Conservation (phyloP, 768 basidiomycete species). For the Tricholoma saponaceum region DNA sequence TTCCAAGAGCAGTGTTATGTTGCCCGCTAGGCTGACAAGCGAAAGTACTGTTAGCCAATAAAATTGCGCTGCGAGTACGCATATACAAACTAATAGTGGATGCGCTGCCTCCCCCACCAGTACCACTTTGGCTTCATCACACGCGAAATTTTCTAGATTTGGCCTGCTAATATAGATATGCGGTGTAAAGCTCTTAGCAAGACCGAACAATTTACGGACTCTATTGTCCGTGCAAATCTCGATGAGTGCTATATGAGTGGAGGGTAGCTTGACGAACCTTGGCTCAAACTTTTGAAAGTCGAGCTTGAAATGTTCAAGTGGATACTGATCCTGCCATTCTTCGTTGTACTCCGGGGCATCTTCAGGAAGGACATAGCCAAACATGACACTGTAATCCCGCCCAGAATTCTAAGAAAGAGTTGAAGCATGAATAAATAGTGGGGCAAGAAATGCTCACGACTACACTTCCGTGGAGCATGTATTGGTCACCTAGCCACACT, state of each 20-base stretch:
- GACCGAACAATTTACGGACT: slow-evolving; percentile 28
- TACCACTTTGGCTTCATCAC: slow-evolving; percentile 41
- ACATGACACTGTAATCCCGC: slow-evolving; percentile 23
- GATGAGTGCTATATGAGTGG: background rate
- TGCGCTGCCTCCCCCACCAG: slow-evolving; percentile 63
- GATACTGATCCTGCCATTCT: slow-evolving; percentile 9
- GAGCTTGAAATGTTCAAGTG: slow-evolving; percentile 29
- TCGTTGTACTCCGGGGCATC: slow-evolving; percentile 16
- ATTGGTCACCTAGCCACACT: slow-evolving; percentile 28
- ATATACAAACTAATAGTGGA: slow-evolving; percentile 40
- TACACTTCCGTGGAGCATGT: slow-evolving; percentile 24
- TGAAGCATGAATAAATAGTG: slow-evolving; percentile 1
- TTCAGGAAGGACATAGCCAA: slow-evolving; percentile 19
- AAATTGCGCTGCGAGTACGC: background rate
- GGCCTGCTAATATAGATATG: slow-evolving; percentile 26
- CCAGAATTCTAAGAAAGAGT: slow-evolving; percentile 19
- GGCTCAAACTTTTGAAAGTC: slow-evolving; percentile 32
- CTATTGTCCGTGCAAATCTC: slow-evolving; percentile 13
- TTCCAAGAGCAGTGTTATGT: slow-evolving; percentile 45
- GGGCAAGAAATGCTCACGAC: slow-evolving; percentile 15
- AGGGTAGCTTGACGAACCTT: slow-evolving; percentile 19
- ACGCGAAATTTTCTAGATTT: slow-evolving; percentile 43
- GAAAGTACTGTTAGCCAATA: background rate
- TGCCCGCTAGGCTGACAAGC: slow-evolving; percentile 46
- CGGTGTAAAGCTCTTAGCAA: slow-evolving; percentile 24